Percentiles rank a stretch among this genome's conserved stretches.
Conservation (phyloP, 2,329 filamentous ascomycete species). For the Colletotrichum lentis region DNA sequence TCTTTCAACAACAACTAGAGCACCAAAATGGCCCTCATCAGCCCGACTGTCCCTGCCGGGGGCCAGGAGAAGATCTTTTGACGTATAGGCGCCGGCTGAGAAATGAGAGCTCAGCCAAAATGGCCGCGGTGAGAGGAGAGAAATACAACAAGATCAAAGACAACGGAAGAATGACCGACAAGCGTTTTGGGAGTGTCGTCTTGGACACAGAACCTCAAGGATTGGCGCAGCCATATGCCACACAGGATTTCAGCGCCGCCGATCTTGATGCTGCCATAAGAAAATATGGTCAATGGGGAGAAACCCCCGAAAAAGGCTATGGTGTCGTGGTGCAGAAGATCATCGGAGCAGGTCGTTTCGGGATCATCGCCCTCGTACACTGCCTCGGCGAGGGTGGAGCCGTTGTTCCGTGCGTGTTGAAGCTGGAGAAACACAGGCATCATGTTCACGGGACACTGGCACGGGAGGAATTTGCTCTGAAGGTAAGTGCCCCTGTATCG, state of each 20-base stretch:
- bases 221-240: background rate
- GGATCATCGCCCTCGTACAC: slow-evolving; percentile 40
- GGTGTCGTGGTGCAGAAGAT: slow-evolving; percentile 42
- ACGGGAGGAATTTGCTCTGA: slow-evolving; percentile 28
- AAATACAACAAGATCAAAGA: background rate
- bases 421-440: slow-evolving; percentile 18
- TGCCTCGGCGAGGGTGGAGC: background rate
- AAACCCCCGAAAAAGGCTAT: slow-evolving; percentile 34
- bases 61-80: background rate
- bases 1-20: background rate
- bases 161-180: background rate
- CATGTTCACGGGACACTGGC: background rate
- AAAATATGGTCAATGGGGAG: background rate
- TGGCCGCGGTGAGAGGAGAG: background rate
- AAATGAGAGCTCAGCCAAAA: background rate
- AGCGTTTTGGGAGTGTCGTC: background rate
- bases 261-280: background rate
- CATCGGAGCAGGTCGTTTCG: slow-evolving; percentile 43
- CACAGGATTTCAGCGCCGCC: slow-evolving; percentile 1
- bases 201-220: background rate
- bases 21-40: slow-evolving; percentile 1
- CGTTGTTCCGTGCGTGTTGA: slow-evolving; percentile 17
- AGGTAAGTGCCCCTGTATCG: background rate
- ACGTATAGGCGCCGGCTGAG: background rate
- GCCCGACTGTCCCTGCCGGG: background rate